phyloP scores from a whole-genome alignment of 1,139 yeast genomes.

The Saccharomycopsis crataegensis region DNA sequence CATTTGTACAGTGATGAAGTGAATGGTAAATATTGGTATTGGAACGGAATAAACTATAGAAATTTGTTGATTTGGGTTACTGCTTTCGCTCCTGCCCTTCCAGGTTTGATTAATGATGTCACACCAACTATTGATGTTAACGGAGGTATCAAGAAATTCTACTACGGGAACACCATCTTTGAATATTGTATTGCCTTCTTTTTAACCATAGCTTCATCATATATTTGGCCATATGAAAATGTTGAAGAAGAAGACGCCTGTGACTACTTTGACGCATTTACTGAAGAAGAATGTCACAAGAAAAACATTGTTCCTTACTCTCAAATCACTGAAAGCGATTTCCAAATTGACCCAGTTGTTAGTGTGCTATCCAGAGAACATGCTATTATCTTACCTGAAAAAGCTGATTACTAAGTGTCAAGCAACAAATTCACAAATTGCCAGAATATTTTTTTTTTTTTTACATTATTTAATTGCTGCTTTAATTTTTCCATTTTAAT shows the following conservation, averaged over 20 bases:
- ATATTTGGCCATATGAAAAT: background rate
- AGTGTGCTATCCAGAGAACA: constrained; percentile 2
- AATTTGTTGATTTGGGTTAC: constrained; percentile 35
- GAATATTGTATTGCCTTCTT: constrained; percentile 36
- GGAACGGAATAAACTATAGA: constrained; percentile 37
- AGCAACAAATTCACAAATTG: background rate
- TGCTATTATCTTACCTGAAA: constrained; percentile 1
- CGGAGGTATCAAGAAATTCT: constrained; percentile 35
- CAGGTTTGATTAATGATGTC: constrained; percentile 30
- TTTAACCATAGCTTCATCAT: background rate
- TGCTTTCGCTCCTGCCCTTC: constrained; percentile 37
- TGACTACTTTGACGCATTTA: background rate
- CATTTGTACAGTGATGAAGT: constrained; percentile 32
- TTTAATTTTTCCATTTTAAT: too few species aligned
- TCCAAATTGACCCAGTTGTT: background rate
- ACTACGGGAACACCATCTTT: constrained; percentile 34
- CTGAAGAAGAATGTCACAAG: constrained; percentile 1
- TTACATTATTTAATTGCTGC: too few species aligned
- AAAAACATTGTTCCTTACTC: constrained; percentile 1
- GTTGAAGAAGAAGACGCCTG: background rate
- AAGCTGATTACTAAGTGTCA: background rate
- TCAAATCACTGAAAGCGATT: constrained; percentile 6
- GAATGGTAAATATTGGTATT: constrained; percentile 34
- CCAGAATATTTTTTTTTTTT: too few species aligned
- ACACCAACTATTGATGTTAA: constrained; percentile 24